Evolutionary conservation across 108 stramenopile species (phyloP), one percentile per base, ranked within the genome.

Genomic region (Cyclotella baltica): DNA sequence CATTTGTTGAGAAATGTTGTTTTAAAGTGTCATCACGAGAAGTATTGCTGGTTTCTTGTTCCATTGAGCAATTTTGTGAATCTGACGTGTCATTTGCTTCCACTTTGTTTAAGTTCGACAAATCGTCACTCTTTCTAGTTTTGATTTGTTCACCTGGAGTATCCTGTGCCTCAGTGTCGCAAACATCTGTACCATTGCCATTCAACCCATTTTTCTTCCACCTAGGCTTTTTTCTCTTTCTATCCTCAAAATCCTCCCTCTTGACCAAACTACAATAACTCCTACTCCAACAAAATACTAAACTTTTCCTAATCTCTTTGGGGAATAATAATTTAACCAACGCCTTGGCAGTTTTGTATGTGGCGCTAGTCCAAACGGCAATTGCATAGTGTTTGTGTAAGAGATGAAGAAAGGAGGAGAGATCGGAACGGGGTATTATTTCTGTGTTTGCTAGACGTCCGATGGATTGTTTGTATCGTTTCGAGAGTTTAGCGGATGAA

Each of bases 351-450:
- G 94, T 95, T 59, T 88, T 92, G 5, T 40, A 43, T 31, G 88
- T 90, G 20, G 94, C 94, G 20, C 86, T 87, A 8, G 92, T 93
- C 94, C 94, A 95, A n/a, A 95, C 75, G 0, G 89, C 92, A 35
- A 95, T 70, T 48, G 76, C 81, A 77, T 89, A 93, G 52, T 92
- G 68, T 13, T 59, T 61, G 64, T 89, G 75, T 6, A 93, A 50
- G 9, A 76, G 82, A 3, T 56, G 34, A 33, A 93, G 57, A 70
- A 93, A 92, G 4, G 57, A 43, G 1, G 19, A 10, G 15, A 92
- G 68, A 58, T 91, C 86, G 10, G 88, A 83, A 52, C 94, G 68
- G 4, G 89, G 83, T 13, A 95, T 75, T 20, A 95, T 73, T 16
- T 83, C 85, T 22, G 94, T 95, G n/a, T 81, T 64, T 3, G 90